Evolutionary conservation across 2,329 filamentous ascomycete genomes (phyloP), one percentile per base, ranked within the genome.

Genomic region (Biscogniauxia sp.): DNA sequence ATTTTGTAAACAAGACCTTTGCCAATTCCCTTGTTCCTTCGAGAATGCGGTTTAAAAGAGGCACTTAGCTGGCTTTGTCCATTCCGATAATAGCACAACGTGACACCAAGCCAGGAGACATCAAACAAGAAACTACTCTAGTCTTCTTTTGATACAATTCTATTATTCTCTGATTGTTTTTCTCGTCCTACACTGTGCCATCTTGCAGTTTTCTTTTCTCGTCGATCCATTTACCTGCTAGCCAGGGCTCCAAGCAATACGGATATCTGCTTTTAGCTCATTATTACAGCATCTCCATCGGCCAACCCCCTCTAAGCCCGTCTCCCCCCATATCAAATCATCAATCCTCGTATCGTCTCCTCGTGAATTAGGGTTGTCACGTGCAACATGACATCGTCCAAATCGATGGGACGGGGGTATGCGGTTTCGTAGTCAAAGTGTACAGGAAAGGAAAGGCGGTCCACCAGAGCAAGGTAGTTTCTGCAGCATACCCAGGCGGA

Each of bases 261-360:
- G 19, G 51, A 52, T 23, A 52, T 52, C 51, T 52, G 51, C 19
- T 52, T 17, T 64, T 45, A 45, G 37, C 37, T 45, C 37, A n/a
- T 15, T 45, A 45, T 45, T 45, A 45, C 11, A 62, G 62, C 32
- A 61, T 55, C 54, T 55, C 62, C 56, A 51, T 58, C 63, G 50
- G 55, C 60, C 25, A 20, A 15, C 17, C 11, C 52, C 11, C 17
- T 5, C 52, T 54, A 3, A 45, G 37, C 52, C 32, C 52, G 13
- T 54, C 25, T 23, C 8, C 19, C 19, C 20, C 19, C 57, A 59
- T 61, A 61, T 61, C 61, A 66, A 62, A 61, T 68, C 65, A 62
- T 69, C 62, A 66, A 66, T 60, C 54, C 63, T 64, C 60, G 58
- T 65, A 63, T 69, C 66, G 59, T 69, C 66, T 70, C 62, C 66